Percentiles rank a stretch among this genome's conserved stretches.
These are phyloP conservation scores for Trypanosoma cruzi DNA, from an alignment of 208 protist species.

Conservation along the genomic window DNA sequence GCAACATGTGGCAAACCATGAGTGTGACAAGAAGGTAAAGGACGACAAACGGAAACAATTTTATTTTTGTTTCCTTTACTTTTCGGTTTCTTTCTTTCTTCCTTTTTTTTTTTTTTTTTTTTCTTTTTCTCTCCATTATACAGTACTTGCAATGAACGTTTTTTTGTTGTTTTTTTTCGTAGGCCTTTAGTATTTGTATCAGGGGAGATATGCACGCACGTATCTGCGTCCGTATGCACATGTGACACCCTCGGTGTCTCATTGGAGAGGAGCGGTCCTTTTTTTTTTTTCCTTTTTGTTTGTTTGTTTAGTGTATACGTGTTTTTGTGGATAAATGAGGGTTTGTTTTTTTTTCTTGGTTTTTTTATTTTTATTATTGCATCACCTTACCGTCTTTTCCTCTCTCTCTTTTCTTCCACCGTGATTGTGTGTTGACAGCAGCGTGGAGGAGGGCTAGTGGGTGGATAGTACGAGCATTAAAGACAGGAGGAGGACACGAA, in stretches of 20 bases:
- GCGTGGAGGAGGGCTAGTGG: not conserved
- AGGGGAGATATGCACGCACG: no score
- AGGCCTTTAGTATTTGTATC: no score
- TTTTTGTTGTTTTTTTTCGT: no score
- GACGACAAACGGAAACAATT: conserved; percentile 4
- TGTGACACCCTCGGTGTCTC: no score
- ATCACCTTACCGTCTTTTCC: not conserved
- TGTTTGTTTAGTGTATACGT: no score
- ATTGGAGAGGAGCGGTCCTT: no score
- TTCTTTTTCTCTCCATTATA: no score
- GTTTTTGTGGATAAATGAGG: no score
- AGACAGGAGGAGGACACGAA: not conserved
- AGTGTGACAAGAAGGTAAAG: conserved; percentile 14
- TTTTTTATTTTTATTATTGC: not conserved
- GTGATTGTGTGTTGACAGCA: not conserved
- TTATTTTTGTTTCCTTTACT: conserved; percentile 11
- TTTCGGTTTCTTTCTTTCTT: conserved; percentile 5
- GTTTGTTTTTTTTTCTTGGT: not conserved
- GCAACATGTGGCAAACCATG: conserved; percentile 49
- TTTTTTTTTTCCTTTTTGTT: not conserved
- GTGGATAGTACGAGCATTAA: not conserved
- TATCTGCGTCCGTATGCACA: no score
- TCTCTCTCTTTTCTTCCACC: not conserved
- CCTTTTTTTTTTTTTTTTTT: not conserved
- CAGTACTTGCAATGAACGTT: no score